A percentile compares a stretch with the other conserved stretches of the same genome.
These are phyloP conservation scores for Hypsizygus ulmarius DNA, from an alignment of 1,284 basidiomycete genomes.

Conservation along the genomic window DNA sequence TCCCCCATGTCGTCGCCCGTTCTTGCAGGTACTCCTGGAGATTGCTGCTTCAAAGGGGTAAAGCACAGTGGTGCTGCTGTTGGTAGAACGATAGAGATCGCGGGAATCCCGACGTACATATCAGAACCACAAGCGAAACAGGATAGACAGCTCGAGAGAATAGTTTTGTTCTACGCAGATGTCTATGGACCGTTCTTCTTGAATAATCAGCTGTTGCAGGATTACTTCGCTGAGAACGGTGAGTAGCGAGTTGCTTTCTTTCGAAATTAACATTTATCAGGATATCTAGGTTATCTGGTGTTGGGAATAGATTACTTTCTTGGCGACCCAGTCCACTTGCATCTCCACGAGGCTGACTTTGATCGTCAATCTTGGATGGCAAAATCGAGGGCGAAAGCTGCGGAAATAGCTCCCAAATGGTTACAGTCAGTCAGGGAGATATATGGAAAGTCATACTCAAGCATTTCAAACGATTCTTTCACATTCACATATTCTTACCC, in stretches of 20 bases:
- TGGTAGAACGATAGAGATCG: constrained; percentile 43
- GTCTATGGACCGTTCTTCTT: constrained; percentile 45
- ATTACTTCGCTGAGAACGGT: constrained; percentile 51
- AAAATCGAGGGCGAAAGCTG: constrained; percentile 34
- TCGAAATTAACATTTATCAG: not conserved
- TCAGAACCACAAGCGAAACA: constrained; percentile 37
- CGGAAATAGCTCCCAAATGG: constrained; percentile 44
- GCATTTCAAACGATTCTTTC: not conserved
- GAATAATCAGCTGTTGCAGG: constrained; percentile 51
- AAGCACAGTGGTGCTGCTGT: constrained; percentile 46
- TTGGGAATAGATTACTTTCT: constrained; percentile 57
- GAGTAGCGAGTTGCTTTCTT: constrained; percentile 9
- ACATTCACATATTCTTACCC: not conserved
- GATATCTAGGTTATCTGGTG: constrained; percentile 46
- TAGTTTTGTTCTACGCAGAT: constrained; percentile 50
- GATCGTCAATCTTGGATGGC: constrained; percentile 40
- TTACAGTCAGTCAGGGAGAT: constrained; percentile 42
- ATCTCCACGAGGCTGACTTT: constrained; percentile 37
- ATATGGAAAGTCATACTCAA: constrained; percentile 32
- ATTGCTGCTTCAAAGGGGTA: constrained; percentile 46
- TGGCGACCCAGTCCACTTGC: constrained; percentile 45
- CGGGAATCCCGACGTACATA: constrained; percentile 49
- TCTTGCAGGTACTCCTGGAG: constrained; percentile 40
- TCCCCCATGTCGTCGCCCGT: constrained; percentile 7
- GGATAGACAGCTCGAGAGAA: constrained; percentile 29